Base-by-base conservation (phyloP, 495 filamentous ascomycete genomes). In the Coniosporium apollinis region DNA sequence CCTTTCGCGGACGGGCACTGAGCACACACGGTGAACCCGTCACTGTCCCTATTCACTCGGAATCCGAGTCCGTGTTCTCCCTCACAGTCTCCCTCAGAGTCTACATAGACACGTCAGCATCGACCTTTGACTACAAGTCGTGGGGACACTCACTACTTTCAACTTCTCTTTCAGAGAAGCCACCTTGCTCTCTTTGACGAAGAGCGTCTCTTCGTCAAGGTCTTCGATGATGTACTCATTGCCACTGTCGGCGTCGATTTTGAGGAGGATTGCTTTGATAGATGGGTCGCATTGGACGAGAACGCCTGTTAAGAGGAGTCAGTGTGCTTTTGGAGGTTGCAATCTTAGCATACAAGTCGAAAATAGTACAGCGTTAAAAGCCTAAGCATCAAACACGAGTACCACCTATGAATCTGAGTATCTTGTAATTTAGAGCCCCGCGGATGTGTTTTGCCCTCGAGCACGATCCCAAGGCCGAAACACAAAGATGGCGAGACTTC, bases 181-280 rank as follows among this genome's bases (percentile, higher is more conserved):
- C 5, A 81, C 42, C 38, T 60, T 62, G 51, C 56, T 74, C 26
- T 56, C 55, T 41, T 68, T 68, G 24, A 68, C 51, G 2, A 68
- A 46, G 2, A 63, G 42, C 19, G 60, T 59, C 39, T 60, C 52
- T 29, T 66, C 63, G 38, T 67, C 64, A 14, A 68, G 57, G 30
- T 67, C 59, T 37, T 64, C 60, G 38, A 82, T 67, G 37, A 82
- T 79, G 50, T 76, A 79, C 43, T 76, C 75, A 48, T 80, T 70
- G 38, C 61, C 53, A 22, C 49, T 41, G 39, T 73, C 65, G 36
- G 65, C 60, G 44, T 82, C 74, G 56, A 82, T 79, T 41, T 78
- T 78, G 25, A 72, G 59, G 44, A 82, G 72, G 50, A 82, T 79
- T 25, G 77, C 73, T 52, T 79, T 81, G 57, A 82, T 79, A 29